A percentile compares a stretch with the other conserved stretches of the same genome.
These are phyloP conservation scores for Phytophthora fragariaefolia DNA, from an alignment of 352 stramenopile genomes.

Conservation along the genomic window DNA sequence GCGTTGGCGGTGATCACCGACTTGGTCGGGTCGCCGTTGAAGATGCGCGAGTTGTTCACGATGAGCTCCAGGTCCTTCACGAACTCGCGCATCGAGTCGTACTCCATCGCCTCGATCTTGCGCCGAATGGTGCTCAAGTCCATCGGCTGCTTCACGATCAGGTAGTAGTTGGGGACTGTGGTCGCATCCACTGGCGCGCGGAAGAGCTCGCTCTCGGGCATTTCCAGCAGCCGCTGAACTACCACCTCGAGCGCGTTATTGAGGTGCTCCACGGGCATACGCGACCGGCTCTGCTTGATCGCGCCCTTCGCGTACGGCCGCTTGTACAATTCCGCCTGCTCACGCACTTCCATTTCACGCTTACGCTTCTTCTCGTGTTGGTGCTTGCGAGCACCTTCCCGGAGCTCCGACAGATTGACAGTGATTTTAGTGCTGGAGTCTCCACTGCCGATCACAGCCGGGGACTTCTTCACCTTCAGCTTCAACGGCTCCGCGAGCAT, in stretches of 20 bases:
- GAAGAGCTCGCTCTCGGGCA: slow-evolving; percentile 85
- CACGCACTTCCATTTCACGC: slow-evolving; percentile 71
- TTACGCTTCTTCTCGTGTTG: slow-evolving; percentile 85
- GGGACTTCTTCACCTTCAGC: slow-evolving; percentile 66
- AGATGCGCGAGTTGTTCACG: slow-evolving; percentile 84
- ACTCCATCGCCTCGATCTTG: slow-evolving; percentile 71
- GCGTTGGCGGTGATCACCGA: slow-evolving; percentile 83
- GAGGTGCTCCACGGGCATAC: slow-evolving; percentile 78
- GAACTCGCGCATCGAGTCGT: slow-evolving; percentile 88
- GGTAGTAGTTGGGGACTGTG: slow-evolving; percentile 79
- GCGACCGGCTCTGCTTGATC: slow-evolving; percentile 77
- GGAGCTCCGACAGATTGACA: slow-evolving; percentile 76
- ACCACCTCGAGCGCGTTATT: slow-evolving; percentile 74
- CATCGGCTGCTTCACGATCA: slow-evolving; percentile 89
- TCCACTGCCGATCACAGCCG: slow-evolving; percentile 28
- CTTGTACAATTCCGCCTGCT: slow-evolving; percentile 85
- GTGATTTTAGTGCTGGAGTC: slow-evolving; percentile 67
- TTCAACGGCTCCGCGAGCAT: slow-evolving; percentile 56
- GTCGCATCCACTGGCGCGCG: slow-evolving; percentile 65
- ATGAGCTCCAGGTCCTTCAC: slow-evolving; percentile 89
- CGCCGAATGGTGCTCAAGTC: slow-evolving; percentile 71
- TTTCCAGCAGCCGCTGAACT: slow-evolving; percentile 67
- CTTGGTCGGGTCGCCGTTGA: slow-evolving; percentile 75
- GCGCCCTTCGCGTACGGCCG: slow-evolving; percentile 74
- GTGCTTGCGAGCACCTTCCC: slow-evolving; percentile 78